Percentiles rank a stretch among this genome's conserved stretches.
phyloP scores from a whole-genome alignment of 768 basidiomycete species.

The Trametes cinnabarina region DNA sequence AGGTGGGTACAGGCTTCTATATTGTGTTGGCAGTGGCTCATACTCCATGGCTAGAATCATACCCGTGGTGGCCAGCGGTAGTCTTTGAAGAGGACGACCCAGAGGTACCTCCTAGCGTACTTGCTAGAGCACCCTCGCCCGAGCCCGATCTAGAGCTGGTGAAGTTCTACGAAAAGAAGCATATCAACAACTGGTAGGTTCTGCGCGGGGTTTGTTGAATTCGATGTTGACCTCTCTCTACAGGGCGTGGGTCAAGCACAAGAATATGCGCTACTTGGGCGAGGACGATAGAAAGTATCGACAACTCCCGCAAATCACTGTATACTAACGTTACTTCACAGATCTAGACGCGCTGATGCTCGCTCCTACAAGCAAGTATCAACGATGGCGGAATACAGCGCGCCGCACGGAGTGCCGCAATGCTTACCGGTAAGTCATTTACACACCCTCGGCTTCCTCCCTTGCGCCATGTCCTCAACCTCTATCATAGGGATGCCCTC shows the following conservation, averaged over 20 bases:
- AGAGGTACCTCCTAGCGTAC: conserved; percentile 45
- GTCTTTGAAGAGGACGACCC: conserved; percentile 59
- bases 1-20: conserved; percentile 38
- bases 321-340: conserved; percentile 27
- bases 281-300: conserved; percentile 66
- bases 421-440: conserved; percentile 56
- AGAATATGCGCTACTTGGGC: conserved; percentile 62
- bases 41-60: conserved; percentile 49
- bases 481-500: conserved; percentile 6
- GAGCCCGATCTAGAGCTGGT: conserved; percentile 52
- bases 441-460: not conserved
- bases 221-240: not conserved
- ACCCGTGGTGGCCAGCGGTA: conserved; percentile 87
- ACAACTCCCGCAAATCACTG: not conserved
- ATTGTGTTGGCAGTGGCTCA: not conserved
- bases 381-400: conserved; percentile 57
- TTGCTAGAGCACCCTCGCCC: not conserved
- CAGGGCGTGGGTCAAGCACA: conserved; percentile 63
- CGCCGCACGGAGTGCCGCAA: conserved; percentile 55
- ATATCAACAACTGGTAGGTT: conserved; percentile 53
- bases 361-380: conserved; percentile 45
- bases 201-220: not conserved
- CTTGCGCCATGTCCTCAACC: no score
- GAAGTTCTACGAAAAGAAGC: conserved; percentile 71
- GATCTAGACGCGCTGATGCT: conserved; percentile 67